Base-by-base conservation (phyloP, 1,284 basidiomycete genomes). In the Rhodotorula sp. region DNA sequence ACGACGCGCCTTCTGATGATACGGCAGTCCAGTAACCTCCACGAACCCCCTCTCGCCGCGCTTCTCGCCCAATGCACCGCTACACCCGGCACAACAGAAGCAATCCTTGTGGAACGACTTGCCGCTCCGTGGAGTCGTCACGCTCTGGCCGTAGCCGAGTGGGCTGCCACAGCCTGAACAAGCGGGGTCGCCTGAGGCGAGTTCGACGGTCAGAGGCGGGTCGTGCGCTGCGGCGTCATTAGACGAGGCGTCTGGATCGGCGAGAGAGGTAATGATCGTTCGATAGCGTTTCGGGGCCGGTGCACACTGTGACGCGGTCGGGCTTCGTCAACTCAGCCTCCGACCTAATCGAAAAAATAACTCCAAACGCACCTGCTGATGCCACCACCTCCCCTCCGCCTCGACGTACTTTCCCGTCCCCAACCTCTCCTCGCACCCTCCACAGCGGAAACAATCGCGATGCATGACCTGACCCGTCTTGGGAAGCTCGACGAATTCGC, bases 401-500 rank as follows among this genome's bases (percentile, higher is more conserved):
- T 65, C 68, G 44, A 68, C 39, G 30, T 71, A 59, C 27, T 62
- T 66, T 22, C 71, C 71, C 5, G 48, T 53, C 0, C 59, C 68
- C 24, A 74, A 59, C 27, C 39, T 8, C 39, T 68, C 46, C 86
- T 81, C 1, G 90, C 91, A 81, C 92, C 92, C 80, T 90, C 91
- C 2, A 90, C 82, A 9, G 89, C 91, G 55, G 89, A 92, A 82
- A 63, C 73, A 74, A 1, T 51, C 63, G 17, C 34, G 20, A 24
- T 74, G 73, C 30, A 71, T 39, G 17, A 68, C 27, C 24, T 32
- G 27, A 0, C 63, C 60, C 17, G 54, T 61, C 44, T 36, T 13
- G 10, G 56, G 27, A 22, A 72, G 44, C 39, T 66, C 48, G 51
- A 70, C 63, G 11, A 66, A 68, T 19, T 68, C 61, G 13, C 66